These are phyloP conservation scores for Globisporangium okanoganense DNA, from an alignment of 352 stramenopile genomes.

Conservation along the genomic window DNA sequence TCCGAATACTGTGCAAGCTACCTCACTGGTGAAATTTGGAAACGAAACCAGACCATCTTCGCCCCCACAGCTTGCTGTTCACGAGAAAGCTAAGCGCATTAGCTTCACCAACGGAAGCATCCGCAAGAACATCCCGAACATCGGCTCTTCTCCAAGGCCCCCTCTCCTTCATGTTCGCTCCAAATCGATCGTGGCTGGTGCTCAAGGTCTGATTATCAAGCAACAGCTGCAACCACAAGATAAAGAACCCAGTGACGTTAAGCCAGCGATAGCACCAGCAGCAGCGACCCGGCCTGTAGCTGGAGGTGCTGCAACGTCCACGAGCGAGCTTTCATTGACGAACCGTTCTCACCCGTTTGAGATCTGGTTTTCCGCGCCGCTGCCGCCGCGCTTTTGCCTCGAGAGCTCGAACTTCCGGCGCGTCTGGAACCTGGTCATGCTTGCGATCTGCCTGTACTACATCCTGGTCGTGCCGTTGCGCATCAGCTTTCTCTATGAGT, in stretches of 20 bases:
- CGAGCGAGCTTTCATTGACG: too few species aligned
- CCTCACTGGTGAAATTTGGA: background rate
- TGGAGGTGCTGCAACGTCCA: background rate
- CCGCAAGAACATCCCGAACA: background rate
- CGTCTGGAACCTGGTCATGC: slow-evolving; percentile 25
- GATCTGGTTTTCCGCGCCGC: slow-evolving; percentile 28
- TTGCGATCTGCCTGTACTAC: slow-evolving; percentile 28
- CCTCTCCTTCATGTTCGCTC: background rate
- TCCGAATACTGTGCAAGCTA: background rate
- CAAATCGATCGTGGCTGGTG: background rate
- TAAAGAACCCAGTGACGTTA: background rate
- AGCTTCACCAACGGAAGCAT: background rate
- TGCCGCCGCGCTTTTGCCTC: slow-evolving; percentile 20
- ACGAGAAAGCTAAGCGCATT: background rate
- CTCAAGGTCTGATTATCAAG: background rate
- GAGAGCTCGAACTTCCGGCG: slow-evolving; percentile 26
- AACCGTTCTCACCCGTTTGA: slow-evolving; percentile 13
- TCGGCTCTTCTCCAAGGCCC: background rate
- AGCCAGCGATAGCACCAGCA: background rate
- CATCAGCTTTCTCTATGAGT: slow-evolving; percentile 24
- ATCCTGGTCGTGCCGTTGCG: slow-evolving; percentile 32
- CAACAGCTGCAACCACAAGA: background rate
- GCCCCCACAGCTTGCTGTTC: background rate
- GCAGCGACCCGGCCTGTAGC: background rate
- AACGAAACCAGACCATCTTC: background rate